Conservation (phyloP, 805 yeast species). For the Candida nanaspora region DNA sequence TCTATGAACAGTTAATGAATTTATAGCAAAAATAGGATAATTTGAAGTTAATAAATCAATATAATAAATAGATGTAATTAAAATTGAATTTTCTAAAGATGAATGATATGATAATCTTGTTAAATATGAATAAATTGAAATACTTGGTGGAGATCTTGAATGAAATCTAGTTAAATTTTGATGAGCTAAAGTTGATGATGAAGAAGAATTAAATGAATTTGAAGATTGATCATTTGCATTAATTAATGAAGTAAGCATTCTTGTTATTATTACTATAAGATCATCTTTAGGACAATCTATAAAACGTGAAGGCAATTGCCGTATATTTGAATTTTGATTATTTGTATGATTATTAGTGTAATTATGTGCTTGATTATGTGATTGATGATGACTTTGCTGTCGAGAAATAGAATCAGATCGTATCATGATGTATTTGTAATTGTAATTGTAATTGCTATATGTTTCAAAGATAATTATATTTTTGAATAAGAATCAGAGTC, state of each 20-base stretch:
- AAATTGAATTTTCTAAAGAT: slow-evolving; percentile 74
- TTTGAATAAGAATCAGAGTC: no score
- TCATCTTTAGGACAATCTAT: slow-evolving; percentile 64
- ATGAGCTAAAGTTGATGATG: slow-evolving; percentile 24
- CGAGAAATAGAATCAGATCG: no score
- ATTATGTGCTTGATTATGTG: no score
- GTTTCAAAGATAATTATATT: no score
- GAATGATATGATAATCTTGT: slow-evolving; percentile 77
- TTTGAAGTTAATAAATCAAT: slow-evolving; percentile 77
- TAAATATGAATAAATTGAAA: slow-evolving; percentile 72
- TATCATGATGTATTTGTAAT: no score
- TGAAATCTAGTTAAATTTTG: slow-evolving; percentile 76
- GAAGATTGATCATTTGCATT: slow-evolving; percentile 53
- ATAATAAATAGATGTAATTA: slow-evolving; percentile 79
- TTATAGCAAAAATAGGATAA: slow-evolving; percentile 74
- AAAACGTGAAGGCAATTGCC: slow-evolving; percentile 42
- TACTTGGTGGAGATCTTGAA: slow-evolving; percentile 86
- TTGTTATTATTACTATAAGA: slow-evolving; percentile 60
- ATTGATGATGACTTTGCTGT: no score
- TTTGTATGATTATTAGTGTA: no score
- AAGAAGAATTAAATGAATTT: no score
- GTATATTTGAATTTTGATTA: no score
- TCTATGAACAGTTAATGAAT: slow-evolving; percentile 89
- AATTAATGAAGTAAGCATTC: slow-evolving; percentile 76
- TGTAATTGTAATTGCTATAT: no score